phyloP scores from a whole-genome alignment of 768 basidiomycete genomes.

The Vararia minispora region DNA sequence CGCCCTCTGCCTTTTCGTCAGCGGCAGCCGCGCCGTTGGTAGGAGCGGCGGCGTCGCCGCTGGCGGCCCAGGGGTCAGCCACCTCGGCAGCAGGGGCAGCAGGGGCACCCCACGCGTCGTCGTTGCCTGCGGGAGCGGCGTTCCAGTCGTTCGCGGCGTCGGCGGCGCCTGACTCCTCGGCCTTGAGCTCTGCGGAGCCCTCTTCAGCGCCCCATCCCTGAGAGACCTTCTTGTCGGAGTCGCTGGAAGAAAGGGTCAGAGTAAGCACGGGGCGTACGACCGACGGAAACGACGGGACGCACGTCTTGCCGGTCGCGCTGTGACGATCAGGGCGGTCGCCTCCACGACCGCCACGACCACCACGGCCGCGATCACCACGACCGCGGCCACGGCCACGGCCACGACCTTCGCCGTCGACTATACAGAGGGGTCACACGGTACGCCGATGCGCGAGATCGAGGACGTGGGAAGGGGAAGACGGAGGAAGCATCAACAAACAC shows the following conservation, averaged over 20 bases:
- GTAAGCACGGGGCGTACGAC: background rate
- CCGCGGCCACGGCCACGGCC: conserved; percentile 29
- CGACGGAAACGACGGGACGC: conserved; percentile 20
- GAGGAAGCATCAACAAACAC: background rate
- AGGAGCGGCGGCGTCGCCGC: conserved; percentile 18
- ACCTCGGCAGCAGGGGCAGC: conserved; percentile 22
- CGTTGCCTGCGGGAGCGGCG: conserved; percentile 16
- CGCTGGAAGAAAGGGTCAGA: conserved; percentile 34
- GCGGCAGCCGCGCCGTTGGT: no score
- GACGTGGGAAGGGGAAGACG: background rate
- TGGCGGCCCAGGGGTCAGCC: conserved; percentile 29
- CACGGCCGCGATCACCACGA: conserved; percentile 37
- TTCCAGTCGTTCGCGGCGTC: conserved; percentile 48
- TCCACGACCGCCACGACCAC: conserved; percentile 41
- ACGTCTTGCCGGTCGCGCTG: conserved; percentile 78
- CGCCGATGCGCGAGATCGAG: no score
- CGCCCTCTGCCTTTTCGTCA: conserved; percentile 22
- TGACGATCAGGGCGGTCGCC: conserved; percentile 79
- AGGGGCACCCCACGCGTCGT: conserved; percentile 22
- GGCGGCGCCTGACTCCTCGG: conserved; percentile 60
- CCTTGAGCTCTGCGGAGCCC: conserved; percentile 71
- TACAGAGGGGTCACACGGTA: no score
- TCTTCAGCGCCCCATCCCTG: conserved; percentile 95
- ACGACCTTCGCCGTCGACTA: conserved; percentile 33
- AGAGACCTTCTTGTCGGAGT: conserved; percentile 91